Evolutionary conservation across 2,329 filamentous ascomycete genomes (phyloP).

Genomic region (Penicillium sp.): DNA sequence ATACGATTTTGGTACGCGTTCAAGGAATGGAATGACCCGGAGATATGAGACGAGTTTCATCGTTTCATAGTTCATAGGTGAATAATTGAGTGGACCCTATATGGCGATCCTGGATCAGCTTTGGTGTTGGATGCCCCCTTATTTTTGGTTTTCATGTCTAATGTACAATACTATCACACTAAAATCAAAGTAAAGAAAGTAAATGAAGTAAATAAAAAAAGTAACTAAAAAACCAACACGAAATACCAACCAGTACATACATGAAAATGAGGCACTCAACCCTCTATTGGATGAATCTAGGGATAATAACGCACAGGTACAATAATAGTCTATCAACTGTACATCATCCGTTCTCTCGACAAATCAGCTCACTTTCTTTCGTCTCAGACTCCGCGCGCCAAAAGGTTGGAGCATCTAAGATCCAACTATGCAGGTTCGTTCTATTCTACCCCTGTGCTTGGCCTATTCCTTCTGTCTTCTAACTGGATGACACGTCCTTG

Average conservation of each 20-base stretch:
- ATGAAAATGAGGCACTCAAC: background rate
- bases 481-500: slow-evolving; percentile 23
- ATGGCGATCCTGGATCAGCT: background rate
- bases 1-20: background rate
- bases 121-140: background rate
- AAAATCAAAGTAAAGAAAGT: background rate
- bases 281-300: slow-evolving; percentile 19
- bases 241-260: too few relatives aligned
- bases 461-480: slow-evolving; percentile 8
- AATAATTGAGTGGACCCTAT: slow-evolving; percentile 2
- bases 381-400: slow-evolving; percentile 17
- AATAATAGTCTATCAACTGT: slow-evolving; percentile 9
- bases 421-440: slow-evolving; percentile 27
- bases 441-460: slow-evolving; percentile 15
- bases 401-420: slow-evolving; percentile 26
- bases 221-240: too few relatives aligned
- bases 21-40: slow-evolving; percentile 9
- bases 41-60: slow-evolving; percentile 28
- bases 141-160: background rate
- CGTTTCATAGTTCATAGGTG: background rate
- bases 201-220: too few relatives aligned
- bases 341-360: slow-evolving; percentile 4
- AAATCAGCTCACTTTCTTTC: slow-evolving; percentile 14
- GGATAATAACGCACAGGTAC: slow-evolving; percentile 18
- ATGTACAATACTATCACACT: background rate